Conservation (phyloP, 1,284 basidiomycete species). For the Cronartium ribicola region DNA sequence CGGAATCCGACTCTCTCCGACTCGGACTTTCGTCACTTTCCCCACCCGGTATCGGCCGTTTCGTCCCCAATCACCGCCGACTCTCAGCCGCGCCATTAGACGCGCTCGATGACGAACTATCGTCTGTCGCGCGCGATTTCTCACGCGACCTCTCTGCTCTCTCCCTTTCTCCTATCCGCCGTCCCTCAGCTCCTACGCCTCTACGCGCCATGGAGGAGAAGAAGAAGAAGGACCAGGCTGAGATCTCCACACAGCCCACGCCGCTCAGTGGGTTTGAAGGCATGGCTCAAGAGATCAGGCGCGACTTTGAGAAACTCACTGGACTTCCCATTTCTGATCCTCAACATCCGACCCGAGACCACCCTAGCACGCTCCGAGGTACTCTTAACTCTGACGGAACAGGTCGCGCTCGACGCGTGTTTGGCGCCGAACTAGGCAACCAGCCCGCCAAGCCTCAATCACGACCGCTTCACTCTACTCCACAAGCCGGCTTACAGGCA, state of each 20-base stretch:
- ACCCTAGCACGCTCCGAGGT: conserved; percentile 20
- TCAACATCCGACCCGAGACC: conserved; percentile 4
- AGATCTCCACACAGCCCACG: not conserved
- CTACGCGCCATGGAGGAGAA: conserved; percentile 11
- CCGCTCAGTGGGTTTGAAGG: conserved; percentile 35
- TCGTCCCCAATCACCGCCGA: conserved; percentile 11
- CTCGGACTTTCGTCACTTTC: conserved; percentile 37
- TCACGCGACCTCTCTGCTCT: conserved; percentile 38
- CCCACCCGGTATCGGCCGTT: conserved; percentile 39
- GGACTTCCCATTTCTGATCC: conserved; percentile 5
- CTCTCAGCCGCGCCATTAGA: conserved; percentile 16
- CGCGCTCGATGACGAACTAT: conserved; percentile 20
- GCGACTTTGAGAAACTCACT: conserved; percentile 26
- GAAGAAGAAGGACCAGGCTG: conserved; percentile 11
- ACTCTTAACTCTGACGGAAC: conserved; percentile 18
- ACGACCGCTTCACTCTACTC: conserved; percentile 23
- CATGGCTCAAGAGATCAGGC: conserved; percentile 31
- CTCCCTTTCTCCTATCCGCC: conserved; percentile 32
- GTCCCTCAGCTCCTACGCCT: conserved; percentile 24
- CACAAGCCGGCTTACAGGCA: conserved; percentile 9
- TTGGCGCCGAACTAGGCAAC: conserved; percentile 22
- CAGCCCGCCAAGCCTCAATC: conserved; percentile 19
- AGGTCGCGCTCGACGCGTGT: conserved; percentile 30
- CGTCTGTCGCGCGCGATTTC: conserved; percentile 24
- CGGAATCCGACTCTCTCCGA: conserved; percentile 13